Percentiles rank a stretch among this genome's conserved stretches.
These are phyloP conservation scores for Zasmidium cellare DNA, from an alignment of 2,329 filamentous ascomycete genomes.

Conservation along the genomic window DNA sequence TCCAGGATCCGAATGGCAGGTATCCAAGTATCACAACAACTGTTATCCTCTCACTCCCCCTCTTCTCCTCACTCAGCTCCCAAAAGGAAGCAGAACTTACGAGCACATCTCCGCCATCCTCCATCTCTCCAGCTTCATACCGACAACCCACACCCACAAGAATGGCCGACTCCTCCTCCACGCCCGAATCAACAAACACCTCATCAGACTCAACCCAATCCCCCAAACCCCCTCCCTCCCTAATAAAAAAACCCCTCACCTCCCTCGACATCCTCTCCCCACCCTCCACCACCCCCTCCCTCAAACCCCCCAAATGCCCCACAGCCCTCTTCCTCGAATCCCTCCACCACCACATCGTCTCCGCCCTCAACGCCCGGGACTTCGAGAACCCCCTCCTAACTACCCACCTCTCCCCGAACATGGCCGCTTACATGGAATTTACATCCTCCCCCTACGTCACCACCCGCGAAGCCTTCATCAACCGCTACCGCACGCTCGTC, in stretches of 20 bases:
- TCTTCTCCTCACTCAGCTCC: too few relatives aligned
- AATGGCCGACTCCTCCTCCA: too few relatives aligned
- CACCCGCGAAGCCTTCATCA: not conserved
- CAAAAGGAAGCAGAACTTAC: too few relatives aligned
- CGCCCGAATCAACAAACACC: too few relatives aligned
- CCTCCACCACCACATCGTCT: not conserved
- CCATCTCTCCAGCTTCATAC: too few relatives aligned
- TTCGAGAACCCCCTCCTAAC: not conserved
- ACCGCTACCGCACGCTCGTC: not conserved
- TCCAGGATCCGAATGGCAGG: too few relatives aligned
- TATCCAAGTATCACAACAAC: too few relatives aligned
- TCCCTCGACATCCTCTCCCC: constrained; percentile 3
- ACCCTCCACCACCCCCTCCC: not conserved
- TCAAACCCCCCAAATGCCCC: not conserved
- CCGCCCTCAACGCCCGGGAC: not conserved
- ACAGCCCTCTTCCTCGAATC: constrained; percentile 1
- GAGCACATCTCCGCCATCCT: too few relatives aligned
- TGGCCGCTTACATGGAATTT: not conserved
- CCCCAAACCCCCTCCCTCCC: not conserved
- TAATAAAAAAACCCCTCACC: too few relatives aligned
- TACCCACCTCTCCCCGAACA: not conserved
- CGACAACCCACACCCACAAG: too few relatives aligned
- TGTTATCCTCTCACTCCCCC: too few relatives aligned
- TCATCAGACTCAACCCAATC: not conserved
- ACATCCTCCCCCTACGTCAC: not conserved